These are phyloP conservation scores for Rhizopus stolonifer DNA, from an alignment of 371 early-diverging fungal genomes.

Conservation along the genomic window DNA sequence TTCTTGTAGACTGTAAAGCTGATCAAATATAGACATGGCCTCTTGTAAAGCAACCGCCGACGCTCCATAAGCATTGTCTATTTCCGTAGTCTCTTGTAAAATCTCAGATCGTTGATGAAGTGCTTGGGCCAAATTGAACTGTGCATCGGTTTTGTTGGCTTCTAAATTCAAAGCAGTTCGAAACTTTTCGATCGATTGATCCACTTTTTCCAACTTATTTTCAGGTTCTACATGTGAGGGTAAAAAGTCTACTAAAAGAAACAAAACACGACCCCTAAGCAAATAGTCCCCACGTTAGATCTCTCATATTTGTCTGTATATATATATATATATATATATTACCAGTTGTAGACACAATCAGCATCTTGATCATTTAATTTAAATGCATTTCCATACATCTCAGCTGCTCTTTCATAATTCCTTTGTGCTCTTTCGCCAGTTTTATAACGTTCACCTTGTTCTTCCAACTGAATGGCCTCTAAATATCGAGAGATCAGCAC, in stretches of 20 bases:
- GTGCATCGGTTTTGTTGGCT: constrained; percentile 58
- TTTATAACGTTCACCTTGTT: constrained; percentile 70
- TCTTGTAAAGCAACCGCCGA: constrained; percentile 56
- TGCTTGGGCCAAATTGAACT: constrained; percentile 74
- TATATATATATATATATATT: constrained; percentile 5
- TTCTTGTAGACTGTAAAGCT: constrained; percentile 49
- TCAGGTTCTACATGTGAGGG: constrained; percentile 45
- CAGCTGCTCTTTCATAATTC: constrained; percentile 65
- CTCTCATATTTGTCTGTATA: not conserved
- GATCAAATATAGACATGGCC: constrained; percentile 53
- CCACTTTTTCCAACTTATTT: constrained; percentile 51
- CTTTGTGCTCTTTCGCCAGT: constrained; percentile 66
- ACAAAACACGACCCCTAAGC: constrained; percentile 63
- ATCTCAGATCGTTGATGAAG: constrained; percentile 63
- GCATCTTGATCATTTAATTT: constrained; percentile 55
- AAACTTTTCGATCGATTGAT: constrained; percentile 57
- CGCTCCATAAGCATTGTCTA: constrained; percentile 46
- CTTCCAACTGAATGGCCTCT: constrained; percentile 67
- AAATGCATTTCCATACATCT: constrained; percentile 64
- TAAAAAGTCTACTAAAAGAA: constrained; percentile 61
- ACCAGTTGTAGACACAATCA: constrained; percentile 71
- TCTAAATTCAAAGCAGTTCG: constrained; percentile 51
- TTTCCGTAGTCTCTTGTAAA: constrained; percentile 56
- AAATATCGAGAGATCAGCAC: not conserved
- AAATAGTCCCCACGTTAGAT: no score